Evolutionary conservation across 1,139 yeast species (phyloP).

Genomic region (Kurtzmaniella natalensis): DNA sequence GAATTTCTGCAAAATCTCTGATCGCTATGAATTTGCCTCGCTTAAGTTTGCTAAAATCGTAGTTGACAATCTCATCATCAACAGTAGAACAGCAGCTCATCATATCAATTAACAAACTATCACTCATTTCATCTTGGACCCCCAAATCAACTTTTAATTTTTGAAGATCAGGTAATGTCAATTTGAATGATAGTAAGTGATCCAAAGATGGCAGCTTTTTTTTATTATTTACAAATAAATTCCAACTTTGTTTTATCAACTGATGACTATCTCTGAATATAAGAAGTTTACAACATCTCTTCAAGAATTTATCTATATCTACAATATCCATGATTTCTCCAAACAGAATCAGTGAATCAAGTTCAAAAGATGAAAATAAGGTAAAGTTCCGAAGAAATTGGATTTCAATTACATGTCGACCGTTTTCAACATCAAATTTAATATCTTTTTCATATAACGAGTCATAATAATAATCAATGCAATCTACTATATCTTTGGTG

Average conservation of each 20-base stretch:
- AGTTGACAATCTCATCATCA: conserved; percentile 28
- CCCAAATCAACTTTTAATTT: conserved; percentile 25
- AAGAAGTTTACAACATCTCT: conserved; percentile 23
- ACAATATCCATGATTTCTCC: conserved; percentile 33
- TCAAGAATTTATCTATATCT: conserved; percentile 38
- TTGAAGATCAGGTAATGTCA: conserved; percentile 31
- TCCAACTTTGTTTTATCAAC: conserved; percentile 33
- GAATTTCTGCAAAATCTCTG: conserved; percentile 41
- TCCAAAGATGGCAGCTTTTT: conserved; percentile 13
- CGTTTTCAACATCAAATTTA: conserved; percentile 4
- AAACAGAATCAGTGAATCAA: conserved; percentile 7
- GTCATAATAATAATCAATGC: conserved; percentile 35
- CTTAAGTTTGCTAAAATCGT: conserved; percentile 23
- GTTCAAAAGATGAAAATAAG: conserved; percentile 17
- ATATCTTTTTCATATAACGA: conserved; percentile 13
- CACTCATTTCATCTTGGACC: conserved; percentile 25
- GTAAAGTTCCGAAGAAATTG: conserved; percentile 30
- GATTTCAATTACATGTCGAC: conserved; percentile 22
- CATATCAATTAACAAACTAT: conserved; percentile 42
- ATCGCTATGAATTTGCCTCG: conserved; percentile 28
- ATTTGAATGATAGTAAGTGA: conserved; percentile 14
- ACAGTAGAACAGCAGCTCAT: conserved; percentile 33
- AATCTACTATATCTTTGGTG: conserved; percentile 26
- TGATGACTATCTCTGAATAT: conserved; percentile 30
- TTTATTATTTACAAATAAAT: conserved; percentile 19